Evolutionary conservation across 306 rosid species (phyloP).

Genomic region (Prunus armeniaca): DNA sequence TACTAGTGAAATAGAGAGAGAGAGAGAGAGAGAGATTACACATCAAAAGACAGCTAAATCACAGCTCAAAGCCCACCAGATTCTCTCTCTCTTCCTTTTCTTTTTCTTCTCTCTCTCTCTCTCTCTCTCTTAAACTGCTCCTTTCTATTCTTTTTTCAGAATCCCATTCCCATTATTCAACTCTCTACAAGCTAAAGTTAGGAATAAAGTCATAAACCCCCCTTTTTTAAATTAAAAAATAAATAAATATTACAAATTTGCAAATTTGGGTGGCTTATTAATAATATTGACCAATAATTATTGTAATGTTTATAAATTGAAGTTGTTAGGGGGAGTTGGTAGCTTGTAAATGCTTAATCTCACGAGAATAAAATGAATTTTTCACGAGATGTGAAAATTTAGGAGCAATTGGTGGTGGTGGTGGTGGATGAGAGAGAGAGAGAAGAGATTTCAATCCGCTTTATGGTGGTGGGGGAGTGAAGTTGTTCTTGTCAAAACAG

Average conservation of each 20-base stretch:
- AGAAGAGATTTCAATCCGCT: slow-evolving; percentile 10
- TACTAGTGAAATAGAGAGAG: slow-evolving; percentile 1
- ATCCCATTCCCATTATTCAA: slow-evolving; percentile 22
- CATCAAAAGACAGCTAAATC: slow-evolving; percentile 73
- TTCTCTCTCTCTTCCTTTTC: slow-evolving; percentile 17
- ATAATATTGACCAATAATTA: not conserved
- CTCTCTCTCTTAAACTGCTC: not conserved
- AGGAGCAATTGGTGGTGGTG: slow-evolving; percentile 1
- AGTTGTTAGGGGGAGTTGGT: slow-evolving; percentile 29
- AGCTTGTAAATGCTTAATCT: slow-evolving; percentile 21
- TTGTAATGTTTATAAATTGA: not conserved
- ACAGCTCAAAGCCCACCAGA: slow-evolving; percentile 93
- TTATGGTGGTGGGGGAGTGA: not conserved
- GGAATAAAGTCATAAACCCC: slow-evolving; percentile 26
- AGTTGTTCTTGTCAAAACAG: slow-evolving; percentile 21
- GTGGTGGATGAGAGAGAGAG: not conserved
- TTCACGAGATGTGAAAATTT: slow-evolving; percentile 33
- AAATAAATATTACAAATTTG: not conserved
- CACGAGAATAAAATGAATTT: slow-evolving; percentile 25
- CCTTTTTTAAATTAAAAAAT: too few relatives aligned
- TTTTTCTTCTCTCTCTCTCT: not conserved
- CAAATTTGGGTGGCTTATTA: not conserved
- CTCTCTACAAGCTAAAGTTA: slow-evolving; percentile 16
- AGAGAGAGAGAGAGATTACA: slow-evolving; percentile 35
- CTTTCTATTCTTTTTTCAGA: slow-evolving; percentile 14